A percentile compares a stretch with the other conserved stretches of the same genome.
Evolutionary conservation across 306 rosid genomes (phyloP).

Genomic region (Corylus avellana): DNA sequence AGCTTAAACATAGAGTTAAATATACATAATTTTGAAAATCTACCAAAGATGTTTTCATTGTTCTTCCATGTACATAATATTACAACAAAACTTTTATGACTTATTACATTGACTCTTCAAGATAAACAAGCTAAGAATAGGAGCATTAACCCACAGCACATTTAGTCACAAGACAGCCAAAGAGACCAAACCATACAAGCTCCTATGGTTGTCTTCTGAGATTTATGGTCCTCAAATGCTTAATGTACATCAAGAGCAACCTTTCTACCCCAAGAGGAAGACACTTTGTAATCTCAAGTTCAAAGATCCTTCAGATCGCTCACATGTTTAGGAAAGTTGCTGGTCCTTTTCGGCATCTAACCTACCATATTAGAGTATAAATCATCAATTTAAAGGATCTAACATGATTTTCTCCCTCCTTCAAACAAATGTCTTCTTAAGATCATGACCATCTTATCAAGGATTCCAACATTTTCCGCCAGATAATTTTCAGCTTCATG

Average conservation of each 20-base stretch:
- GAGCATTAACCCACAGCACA: background rate
- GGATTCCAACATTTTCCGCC: constrained; percentile 41
- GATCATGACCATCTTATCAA: constrained; percentile 47
- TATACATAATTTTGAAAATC: background rate
- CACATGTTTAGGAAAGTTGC: background rate
- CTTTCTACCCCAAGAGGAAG: background rate
- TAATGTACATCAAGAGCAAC: background rate
- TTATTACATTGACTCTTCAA: background rate
- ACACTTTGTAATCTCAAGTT: constrained; percentile 1
- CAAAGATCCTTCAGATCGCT: background rate
- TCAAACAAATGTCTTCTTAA: constrained; percentile 52
- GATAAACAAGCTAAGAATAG: background rate
- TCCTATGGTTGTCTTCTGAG: background rate
- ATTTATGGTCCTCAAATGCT: background rate
- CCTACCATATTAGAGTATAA: background rate
- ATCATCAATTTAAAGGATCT: constrained; percentile 8
- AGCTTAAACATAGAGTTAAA: background rate
- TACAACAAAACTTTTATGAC: background rate
- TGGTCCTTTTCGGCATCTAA: constrained; percentile 2
- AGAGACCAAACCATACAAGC: background rate
- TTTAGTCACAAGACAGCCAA: background rate
- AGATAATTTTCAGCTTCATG: constrained; percentile 53
- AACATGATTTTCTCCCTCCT: background rate
- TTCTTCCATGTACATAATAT: background rate
- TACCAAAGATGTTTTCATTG: background rate